Percentiles rank a stretch among this genome's conserved stretches.
Evolutionary conservation across 2,329 filamentous ascomycete genomes (phyloP).

Genomic region (Aspergillus alliaceus): DNA sequence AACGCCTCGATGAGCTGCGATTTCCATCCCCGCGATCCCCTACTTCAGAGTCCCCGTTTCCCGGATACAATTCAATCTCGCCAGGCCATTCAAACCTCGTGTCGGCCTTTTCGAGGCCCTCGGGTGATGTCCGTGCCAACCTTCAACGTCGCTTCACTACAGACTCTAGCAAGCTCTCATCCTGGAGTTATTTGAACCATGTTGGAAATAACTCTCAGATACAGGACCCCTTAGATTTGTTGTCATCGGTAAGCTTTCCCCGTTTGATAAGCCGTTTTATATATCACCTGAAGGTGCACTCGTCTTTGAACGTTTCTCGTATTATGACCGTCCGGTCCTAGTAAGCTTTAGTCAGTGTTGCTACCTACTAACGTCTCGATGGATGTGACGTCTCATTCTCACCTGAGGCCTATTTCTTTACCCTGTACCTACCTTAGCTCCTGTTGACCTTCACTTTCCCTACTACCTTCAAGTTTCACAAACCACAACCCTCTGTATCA

Average conservation of each 20-base stretch:
- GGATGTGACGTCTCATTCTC: background rate
- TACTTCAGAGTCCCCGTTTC: slow-evolving; percentile 72
- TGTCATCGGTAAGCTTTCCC: slow-evolving; percentile 51
- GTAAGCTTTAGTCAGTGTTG: background rate
- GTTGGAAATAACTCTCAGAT: slow-evolving; percentile 45
- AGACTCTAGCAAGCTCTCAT: slow-evolving; percentile 80
- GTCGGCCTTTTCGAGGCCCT: slow-evolving; percentile 54
- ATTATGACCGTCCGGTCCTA: background rate
- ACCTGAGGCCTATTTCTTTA: background rate
- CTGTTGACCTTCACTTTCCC: background rate
- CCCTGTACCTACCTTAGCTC: background rate
- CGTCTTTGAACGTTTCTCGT: background rate
- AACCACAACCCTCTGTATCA: background rate
- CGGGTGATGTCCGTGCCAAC: slow-evolving; percentile 70
- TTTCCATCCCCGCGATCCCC: slow-evolving; percentile 77
- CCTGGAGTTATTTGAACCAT: slow-evolving; percentile 65
- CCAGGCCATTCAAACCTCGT: slow-evolving; percentile 66
- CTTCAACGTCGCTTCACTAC: slow-evolving; percentile 93
- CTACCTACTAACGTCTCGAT: background rate
- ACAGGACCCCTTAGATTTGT: slow-evolving; percentile 54
- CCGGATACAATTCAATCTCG: slow-evolving; percentile 71
- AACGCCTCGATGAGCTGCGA: slow-evolving; percentile 75
- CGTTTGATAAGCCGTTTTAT: slow-evolving; percentile 3
- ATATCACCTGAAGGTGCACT: background rate
- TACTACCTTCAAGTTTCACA: background rate